These are phyloP conservation scores for Luffa acutangula DNA, from an alignment of 306 rosid genomes.

Conservation along the genomic window DNA sequence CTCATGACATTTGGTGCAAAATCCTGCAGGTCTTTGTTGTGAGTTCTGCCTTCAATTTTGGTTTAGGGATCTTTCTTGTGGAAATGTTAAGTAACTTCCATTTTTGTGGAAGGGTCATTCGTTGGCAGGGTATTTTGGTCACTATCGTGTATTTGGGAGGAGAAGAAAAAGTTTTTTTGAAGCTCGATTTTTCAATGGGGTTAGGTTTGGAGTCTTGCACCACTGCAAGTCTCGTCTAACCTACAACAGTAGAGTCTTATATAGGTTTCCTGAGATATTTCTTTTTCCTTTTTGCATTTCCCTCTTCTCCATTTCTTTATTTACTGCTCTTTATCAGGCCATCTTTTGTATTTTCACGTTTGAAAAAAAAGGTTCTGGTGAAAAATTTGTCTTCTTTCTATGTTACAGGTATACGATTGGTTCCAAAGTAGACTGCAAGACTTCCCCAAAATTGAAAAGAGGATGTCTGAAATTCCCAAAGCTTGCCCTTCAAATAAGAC, in stretches of 20 bases:
- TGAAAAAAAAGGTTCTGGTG: neutral
- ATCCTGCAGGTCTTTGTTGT: neutral
- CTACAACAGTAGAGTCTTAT: neutral
- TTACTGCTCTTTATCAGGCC: neutral
- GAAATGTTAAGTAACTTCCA: neutral
- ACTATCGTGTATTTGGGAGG: neutral
- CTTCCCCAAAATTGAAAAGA: constrained; percentile 26
- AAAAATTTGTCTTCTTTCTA: neutral
- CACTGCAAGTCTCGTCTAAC: neutral
- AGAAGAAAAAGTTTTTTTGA: neutral
- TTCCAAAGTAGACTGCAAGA: constrained; percentile 45
- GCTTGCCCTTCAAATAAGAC: constrained; percentile 27
- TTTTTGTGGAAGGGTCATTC: neutral
- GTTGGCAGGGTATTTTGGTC: neutral
- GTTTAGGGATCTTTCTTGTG: neutral
- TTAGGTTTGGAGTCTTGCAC: neutral
- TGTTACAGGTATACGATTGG: constrained; percentile 63
- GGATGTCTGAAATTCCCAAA: constrained; percentile 18
- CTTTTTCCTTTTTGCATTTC: neutral
- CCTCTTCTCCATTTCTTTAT: neutral
- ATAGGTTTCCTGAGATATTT: neutral
- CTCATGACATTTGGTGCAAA: constrained; percentile 1
- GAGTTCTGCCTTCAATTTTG: neutral
- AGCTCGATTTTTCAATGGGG: neutral
- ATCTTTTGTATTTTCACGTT: neutral